A percentile compares a stretch with the other conserved stretches of the same genome.
Conservation (phyloP, 2,329 filamentous ascomycete species). For the Dryadomyces quercus-mongolicae region DNA sequence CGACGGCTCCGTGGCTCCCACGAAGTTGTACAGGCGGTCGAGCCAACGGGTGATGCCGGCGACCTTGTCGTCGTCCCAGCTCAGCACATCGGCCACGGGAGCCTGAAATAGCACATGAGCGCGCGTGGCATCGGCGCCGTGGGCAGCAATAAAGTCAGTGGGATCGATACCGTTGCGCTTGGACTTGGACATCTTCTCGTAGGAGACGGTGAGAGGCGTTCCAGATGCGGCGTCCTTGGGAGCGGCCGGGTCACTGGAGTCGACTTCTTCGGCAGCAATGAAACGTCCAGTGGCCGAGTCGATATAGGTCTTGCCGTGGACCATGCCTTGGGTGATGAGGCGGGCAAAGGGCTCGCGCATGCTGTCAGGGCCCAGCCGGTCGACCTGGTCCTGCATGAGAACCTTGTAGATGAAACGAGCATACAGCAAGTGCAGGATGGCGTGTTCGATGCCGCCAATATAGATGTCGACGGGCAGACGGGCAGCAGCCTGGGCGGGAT, state of each 20-base stretch:
- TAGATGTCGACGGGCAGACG: constrained; percentile 76
- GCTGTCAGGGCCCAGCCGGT: constrained; percentile 3
- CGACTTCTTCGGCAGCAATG: constrained; percentile 63
- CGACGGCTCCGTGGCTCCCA: constrained; percentile 19
- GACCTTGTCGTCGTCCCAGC: constrained; percentile 81
- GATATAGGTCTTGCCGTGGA: constrained; percentile 73
- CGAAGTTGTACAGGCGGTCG: constrained; percentile 49
- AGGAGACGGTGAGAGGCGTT: constrained; percentile 48
- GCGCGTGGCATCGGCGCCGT: constrained; percentile 73
- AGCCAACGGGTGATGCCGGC: constrained; percentile 75
- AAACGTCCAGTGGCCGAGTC: constrained; percentile 66
- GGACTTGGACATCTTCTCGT: constrained; percentile 92
- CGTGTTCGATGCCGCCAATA: constrained; percentile 80
- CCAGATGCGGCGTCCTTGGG: constrained; percentile 54
- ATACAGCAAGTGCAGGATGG: constrained; percentile 80
- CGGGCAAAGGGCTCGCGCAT: constrained; percentile 60
- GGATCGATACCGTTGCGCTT: constrained; percentile 89
- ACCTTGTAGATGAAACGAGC: constrained; percentile 87
- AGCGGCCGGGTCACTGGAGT: constrained; percentile 40
- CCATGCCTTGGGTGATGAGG: constrained; percentile 87
- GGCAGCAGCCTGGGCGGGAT: constrained; percentile 39
- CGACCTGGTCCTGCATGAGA: constrained; percentile 31
- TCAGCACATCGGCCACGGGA: constrained; percentile 68
- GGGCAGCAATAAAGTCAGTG: constrained; percentile 53
- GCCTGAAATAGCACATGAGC: constrained; percentile 86